A percentile compares a stretch with the other conserved stretches of the same genome.
These are phyloP conservation scores for Fibroporia radiculosa DNA, from an alignment of 768 basidiomycete genomes.

Conservation along the genomic window DNA sequence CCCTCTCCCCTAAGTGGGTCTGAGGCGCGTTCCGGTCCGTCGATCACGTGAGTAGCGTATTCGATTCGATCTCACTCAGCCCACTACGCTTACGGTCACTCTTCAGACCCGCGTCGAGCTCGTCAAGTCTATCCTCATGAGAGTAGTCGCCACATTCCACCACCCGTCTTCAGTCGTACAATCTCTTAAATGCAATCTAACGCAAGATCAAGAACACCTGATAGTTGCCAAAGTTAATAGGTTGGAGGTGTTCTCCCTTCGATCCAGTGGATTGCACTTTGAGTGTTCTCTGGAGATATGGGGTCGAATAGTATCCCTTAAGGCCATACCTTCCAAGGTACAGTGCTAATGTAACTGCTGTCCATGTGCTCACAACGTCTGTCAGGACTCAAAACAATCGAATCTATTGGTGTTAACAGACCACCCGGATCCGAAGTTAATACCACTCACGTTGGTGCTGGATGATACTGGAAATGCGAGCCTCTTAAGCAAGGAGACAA, in stretches of 20 bases:
- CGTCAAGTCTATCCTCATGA: too few species aligned
- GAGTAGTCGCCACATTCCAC: conserved; percentile 70
- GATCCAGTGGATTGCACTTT: conserved; percentile 48
- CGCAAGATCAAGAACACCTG: conserved; percentile 49
- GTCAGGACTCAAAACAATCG: conserved; percentile 15
- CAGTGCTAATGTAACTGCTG: background rate
- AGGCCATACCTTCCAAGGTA: conserved; percentile 30
- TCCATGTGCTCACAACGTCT: conserved; percentile 1
- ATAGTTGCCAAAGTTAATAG: conserved; percentile 60
- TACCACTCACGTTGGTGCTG: conserved; percentile 49
- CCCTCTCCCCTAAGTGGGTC: too few species aligned
- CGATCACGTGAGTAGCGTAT: too few species aligned
- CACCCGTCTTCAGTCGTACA: conserved; percentile 62
- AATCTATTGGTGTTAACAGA: conserved; percentile 64
- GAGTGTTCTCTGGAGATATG: conserved; percentile 60
- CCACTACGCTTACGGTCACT: too few species aligned
- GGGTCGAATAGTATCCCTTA: conserved; percentile 56
- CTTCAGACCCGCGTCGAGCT: too few species aligned
- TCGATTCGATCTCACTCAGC: too few species aligned
- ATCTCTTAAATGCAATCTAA: conserved; percentile 63
- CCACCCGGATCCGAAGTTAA: conserved; percentile 67
- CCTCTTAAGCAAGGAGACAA: conserved; percentile 34
- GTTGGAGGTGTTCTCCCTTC: conserved; percentile 62
- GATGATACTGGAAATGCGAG: conserved; percentile 21
- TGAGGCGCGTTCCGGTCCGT: too few species aligned